Conservation (phyloP, 768 basidiomycete species). For the Lactarius sanguifluus region DNA sequence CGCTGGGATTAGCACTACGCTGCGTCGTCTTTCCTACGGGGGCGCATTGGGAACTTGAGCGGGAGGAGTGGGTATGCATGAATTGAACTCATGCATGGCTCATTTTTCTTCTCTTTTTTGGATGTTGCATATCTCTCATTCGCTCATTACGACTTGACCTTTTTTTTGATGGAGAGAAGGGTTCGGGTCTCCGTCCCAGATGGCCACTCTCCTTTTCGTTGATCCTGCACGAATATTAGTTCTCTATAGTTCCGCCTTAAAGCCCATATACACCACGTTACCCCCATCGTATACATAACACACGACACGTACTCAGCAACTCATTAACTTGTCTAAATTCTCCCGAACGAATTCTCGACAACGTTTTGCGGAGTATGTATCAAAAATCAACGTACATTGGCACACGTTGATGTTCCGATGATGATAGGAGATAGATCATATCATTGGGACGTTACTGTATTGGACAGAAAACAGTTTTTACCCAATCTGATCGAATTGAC, state of each 20-base stretch:
- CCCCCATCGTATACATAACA: no score
- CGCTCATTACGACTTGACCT: not conserved
- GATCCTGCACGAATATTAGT: not conserved
- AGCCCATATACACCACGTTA: no score
- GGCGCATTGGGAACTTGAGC: conserved; percentile 32
- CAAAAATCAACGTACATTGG: no score
- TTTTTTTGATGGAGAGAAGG: not conserved
- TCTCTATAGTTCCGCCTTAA: not conserved
- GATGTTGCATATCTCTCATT: not conserved
- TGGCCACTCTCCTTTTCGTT: not conserved
- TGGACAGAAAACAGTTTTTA: no score
- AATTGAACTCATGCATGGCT: not conserved
- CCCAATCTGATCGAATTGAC: no score
- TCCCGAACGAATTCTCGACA: no score
- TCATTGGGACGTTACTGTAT: no score
- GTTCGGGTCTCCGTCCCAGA: not conserved
- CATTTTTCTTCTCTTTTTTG: not conserved
- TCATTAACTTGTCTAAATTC: no score
- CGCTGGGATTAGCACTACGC: conserved; percentile 31
- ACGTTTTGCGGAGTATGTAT: no score
- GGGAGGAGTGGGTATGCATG: conserved; percentile 9
- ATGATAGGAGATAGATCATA: no score
- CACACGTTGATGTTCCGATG: no score
- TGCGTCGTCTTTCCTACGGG: conserved; percentile 35
- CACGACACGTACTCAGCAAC: no score